Base-by-base conservation (phyloP, 169 alveolate genomes). In the Plasmodium ovale region DNA sequence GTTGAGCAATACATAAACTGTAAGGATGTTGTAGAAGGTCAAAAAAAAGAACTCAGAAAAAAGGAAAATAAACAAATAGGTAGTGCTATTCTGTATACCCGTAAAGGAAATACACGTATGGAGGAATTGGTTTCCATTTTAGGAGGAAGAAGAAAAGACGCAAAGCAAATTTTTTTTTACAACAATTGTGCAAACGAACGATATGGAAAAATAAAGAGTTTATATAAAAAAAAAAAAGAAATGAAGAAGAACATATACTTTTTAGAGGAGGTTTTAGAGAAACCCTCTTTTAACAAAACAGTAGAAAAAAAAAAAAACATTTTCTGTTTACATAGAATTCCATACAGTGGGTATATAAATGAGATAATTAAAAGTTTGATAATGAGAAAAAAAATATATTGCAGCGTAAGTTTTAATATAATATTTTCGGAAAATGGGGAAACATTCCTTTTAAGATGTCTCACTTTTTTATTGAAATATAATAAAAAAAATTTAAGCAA, bases 401-500 rank as follows among this genome's bases (percentile, higher is more conserved):
- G 14, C 37, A 53, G 27, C 42, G 23, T 21, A 29, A 29, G 54
- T 53, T 71, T 21, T 54, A 51, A 53, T 29, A 29, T 54, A 23
- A 71, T 71, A 51, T 51, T 31, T 42, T 10, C 58, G n/a, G 27
- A 21, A 59, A 53, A 53, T 31, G 29, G 33, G 51, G 33, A 71
- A 71, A 16, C 33, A 9, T 27, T 14, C 9, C 31, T 5, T n/a
- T 31, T 71, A 71, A 42, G 27, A 54, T 71, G 49, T 16, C 31
- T 53, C 16, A 35, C 7, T 39, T 60, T 39, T 7, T 27, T 51
- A 59, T 54, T 39, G 3, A 53, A 71, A 51, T 33, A 35, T 29
- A 51, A 23, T 71, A 27, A 71, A 16, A 51, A 29, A 53, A 53
- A 71, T 53, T 71, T 53, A 39, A 71, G 31, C n/a, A 31, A 39